Base-by-base conservation (phyloP, 352 stramenopile species). In the Phytophthora tentaculata region DNA sequence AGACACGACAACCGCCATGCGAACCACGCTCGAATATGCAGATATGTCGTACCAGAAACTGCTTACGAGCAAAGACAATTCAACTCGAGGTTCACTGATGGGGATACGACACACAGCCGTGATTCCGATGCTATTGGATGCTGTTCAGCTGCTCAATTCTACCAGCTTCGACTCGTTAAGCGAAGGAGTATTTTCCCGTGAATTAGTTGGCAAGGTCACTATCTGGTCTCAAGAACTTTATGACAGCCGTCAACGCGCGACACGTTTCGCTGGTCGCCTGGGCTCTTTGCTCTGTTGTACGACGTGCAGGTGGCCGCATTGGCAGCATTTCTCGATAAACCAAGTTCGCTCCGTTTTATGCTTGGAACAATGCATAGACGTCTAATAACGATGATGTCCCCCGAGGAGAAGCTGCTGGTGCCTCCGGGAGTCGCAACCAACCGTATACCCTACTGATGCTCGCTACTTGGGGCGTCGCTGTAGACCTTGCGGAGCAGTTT, bases 341-440 rank as follows among this genome's bases (percentile, higher is more conserved):
- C 76, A 41, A 64, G 72, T 9, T 28, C 43, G 16, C 64, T 74
- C 26, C 77, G 78, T 5, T 86, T 64, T 26, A 82, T 71, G 10
- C 48, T 83, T 8, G 76, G 76, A 45, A 88, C 80, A 9, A 77
- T 84, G 52, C 77, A 86, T 39, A 75, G 77, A 0, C 74, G 77
- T 16, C 49, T 85, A 5, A 51, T 82, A 29, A 73, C 76, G 14
- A 86, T 86, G 77, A 53, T 86, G 26, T 79, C 76, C 26, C 48
- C 35, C 0, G 56, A 57, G 9, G 77, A 81, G 49, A 67, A 82
- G 43, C 45, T 86, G 10, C 14, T 61, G 24, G 35, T 81, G 8
- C 73, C 75, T 5, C 62, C 66, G 0, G 77, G 69, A 4, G 56
- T 83, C 5, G 60, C 67, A 12, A 72, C 66, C 5, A 50, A 56